Percentiles rank a stretch among this genome's conserved stretches.
phyloP scores from a whole-genome alignment of 148 eudicot genomes.

The Chenopodium formosanum region DNA sequence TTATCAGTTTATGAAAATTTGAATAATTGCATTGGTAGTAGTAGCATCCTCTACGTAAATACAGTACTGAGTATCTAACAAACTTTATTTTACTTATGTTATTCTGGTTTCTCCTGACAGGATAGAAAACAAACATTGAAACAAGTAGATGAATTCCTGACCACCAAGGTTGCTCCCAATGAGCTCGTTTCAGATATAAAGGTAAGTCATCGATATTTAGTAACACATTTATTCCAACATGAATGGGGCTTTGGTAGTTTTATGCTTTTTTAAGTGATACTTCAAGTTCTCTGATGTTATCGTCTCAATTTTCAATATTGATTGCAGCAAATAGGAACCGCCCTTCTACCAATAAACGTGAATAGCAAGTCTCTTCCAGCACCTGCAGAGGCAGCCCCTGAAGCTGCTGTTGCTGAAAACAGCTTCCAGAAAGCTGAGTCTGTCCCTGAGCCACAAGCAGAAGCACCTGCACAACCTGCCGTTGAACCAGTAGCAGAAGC shows the following conservation, averaged over 20 bases:
- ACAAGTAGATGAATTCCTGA: conserved; percentile 70
- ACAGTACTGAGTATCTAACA: no score
- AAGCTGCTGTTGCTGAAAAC: conserved; percentile 13
- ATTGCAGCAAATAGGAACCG: conserved; percentile 79
- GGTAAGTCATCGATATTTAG: conserved; percentile 37
- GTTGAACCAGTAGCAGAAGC: no score
- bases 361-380: conserved; percentile 68
- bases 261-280: neutral
- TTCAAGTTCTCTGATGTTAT: conserved; percentile 2
- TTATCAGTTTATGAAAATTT: neutral
- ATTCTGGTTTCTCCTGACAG: conserved; percentile 39
- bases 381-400: conserved; percentile 52
- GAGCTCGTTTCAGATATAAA: conserved; percentile 74
- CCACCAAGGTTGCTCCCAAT: conserved; percentile 71
- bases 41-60: neutral
- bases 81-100: neutral
- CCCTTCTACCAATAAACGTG: conserved; percentile 56
- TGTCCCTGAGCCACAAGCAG: conserved; percentile 36
- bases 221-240: neutral
- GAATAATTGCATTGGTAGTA: neutral
- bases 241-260: neutral
- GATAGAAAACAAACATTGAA: conserved; percentile 76
- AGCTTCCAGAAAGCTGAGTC: conserved; percentile 24
- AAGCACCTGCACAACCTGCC: conserved; percentile 33
- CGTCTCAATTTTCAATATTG: neutral